Percentiles rank a stretch among this genome's conserved stretches.
Evolutionary conservation across 2,329 filamentous ascomycete genomes (phyloP).

Genomic region (Elsinoe batatas): DNA sequence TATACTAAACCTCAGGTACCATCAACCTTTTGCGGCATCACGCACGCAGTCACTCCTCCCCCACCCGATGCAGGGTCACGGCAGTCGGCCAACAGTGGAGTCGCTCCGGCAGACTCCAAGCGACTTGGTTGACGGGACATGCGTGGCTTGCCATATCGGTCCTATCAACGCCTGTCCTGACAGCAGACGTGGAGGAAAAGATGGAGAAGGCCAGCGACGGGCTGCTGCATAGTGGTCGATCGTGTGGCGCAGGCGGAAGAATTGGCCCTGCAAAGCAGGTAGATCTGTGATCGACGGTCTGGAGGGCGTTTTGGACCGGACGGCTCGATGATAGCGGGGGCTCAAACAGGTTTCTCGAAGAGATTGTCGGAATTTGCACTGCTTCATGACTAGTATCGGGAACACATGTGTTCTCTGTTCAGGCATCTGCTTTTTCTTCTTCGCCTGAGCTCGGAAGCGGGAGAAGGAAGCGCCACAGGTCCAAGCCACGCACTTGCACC

Average conservation of each 20-base stretch:
- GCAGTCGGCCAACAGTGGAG: background rate
- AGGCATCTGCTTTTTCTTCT: background rate
- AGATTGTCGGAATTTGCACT: background rate
- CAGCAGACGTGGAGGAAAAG: constrained; percentile 1
- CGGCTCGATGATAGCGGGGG: background rate
- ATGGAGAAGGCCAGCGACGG: constrained; percentile 4
- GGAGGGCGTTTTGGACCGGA: background rate
- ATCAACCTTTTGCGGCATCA: background rate
- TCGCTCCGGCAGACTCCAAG: constrained; percentile 3
- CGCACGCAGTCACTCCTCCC: background rate
- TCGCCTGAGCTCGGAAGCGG: background rate
- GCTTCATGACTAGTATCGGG: background rate
- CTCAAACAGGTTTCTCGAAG: constrained; percentile 2
- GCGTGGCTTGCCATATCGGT: background rate
- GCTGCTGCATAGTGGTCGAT: background rate
- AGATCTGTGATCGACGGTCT: constrained; percentile 6
- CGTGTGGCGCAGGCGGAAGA: constrained; percentile 13
- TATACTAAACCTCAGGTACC: constrained; percentile 2
- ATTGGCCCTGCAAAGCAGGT: background rate
- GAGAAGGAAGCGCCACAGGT: too few relatives aligned
- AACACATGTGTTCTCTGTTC: background rate
- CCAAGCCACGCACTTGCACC: too few relatives aligned
- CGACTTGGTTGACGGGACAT: background rate
- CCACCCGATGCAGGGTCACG: constrained; percentile 7
- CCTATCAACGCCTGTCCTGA: background rate